A percentile compares a stretch with the other conserved stretches of the same genome.
Evolutionary conservation across 441 rosid genomes (phyloP).

Genomic region (Gossypium schwendimanii): DNA sequence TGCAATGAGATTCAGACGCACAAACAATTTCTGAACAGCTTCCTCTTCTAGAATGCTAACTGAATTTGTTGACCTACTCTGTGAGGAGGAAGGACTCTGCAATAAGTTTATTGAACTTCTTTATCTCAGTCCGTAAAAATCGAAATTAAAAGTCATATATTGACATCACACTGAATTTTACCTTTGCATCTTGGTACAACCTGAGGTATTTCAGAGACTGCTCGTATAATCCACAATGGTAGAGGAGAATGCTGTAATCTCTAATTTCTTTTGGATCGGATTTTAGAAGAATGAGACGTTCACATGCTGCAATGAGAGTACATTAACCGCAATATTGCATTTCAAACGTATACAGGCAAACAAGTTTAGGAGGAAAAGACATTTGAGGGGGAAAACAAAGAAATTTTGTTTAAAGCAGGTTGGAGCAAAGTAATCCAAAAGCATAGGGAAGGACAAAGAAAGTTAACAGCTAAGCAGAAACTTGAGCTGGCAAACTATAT

Average conservation of each 20-base stretch:
- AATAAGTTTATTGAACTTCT: neutral
- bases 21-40: slow-evolving; percentile 42
- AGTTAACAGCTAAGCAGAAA: neutral
- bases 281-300: slow-evolving; percentile 49
- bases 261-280: slow-evolving; percentile 47
- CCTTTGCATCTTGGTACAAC: slow-evolving; percentile 37
- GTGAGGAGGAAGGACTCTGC: slow-evolving; percentile 23
- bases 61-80: slow-evolving; percentile 17
- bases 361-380: neutral
- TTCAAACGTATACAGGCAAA: neutral
- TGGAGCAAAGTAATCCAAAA: neutral
- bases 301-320: slow-evolving; percentile 39
- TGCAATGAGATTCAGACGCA: slow-evolving; percentile 45
- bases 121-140: neutral
- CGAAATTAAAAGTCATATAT: neutral
- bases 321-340: neutral
- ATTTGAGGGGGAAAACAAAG: neutral
- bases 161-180: slow-evolving; percentile 10
- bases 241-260: slow-evolving; percentile 61
- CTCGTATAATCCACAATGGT: slow-evolving; percentile 53
- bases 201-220: slow-evolving; percentile 42
- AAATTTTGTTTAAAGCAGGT: neutral
- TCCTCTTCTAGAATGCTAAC: slow-evolving; percentile 33
- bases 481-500: neutral
- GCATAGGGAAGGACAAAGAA: neutral